phyloP scores from a whole-genome alignment of 257 asterid genomes.

The Solanum sparsipilum region DNA sequence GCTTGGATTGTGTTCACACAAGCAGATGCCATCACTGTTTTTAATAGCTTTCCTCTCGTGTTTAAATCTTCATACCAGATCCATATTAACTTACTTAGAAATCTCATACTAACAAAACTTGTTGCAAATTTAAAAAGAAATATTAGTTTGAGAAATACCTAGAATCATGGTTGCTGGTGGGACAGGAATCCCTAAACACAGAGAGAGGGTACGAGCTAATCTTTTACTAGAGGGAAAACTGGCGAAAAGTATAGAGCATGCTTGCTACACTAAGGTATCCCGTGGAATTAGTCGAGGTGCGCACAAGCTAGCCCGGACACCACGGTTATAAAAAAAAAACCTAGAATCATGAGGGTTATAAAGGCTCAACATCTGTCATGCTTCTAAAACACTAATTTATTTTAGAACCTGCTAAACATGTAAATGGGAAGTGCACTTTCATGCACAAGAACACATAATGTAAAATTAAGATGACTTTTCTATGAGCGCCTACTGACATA shows the following conservation, averaged over 20 bases:
- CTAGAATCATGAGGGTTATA: not conserved
- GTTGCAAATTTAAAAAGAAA: not conserved
- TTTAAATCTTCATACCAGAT: not conserved
- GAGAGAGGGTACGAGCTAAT: too few species aligned
- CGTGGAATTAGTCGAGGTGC: not conserved
- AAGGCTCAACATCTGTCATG: not conserved
- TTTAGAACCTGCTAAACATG: not conserved
- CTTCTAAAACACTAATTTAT: not conserved
- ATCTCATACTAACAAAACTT: not conserved
- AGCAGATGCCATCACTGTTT: not conserved
- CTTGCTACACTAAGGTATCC: not conserved
- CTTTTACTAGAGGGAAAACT: too few species aligned
- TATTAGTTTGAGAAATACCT: not conserved
- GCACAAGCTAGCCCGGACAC: not conserved
- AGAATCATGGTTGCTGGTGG: not conserved
- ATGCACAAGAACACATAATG: not conserved
- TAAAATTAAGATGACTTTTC: not conserved
- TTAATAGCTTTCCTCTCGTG: not conserved
- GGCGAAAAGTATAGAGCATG: too few species aligned
- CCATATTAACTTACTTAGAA: not conserved
- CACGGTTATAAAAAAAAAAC: not conserved
- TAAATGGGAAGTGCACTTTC: not conserved
- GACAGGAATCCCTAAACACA: not conserved
- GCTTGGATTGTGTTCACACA: not conserved
- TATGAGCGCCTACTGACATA: conserved; percentile 29